Base-by-base conservation (phyloP, 495 filamentous ascomycete species). In the Hypoxylon fragiforme region DNA sequence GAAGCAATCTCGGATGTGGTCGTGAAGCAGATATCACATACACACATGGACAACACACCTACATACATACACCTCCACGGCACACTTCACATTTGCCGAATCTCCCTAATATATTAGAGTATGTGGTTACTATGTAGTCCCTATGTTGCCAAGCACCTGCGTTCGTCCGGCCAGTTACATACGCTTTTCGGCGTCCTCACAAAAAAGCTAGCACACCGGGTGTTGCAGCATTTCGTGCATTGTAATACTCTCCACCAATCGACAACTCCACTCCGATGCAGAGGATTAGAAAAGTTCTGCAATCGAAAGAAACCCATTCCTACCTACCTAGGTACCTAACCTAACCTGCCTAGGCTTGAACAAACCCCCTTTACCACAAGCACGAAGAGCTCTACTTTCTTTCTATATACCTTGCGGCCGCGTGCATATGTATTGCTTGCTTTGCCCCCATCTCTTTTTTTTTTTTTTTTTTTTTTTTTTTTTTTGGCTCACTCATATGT, bases 141-240 rank as follows among this genome's bases (percentile, higher is more conserved):
- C 36, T 55, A 61, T 55, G 46, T 47, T 35, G 20, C 42, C 47
- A 62, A 62, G 51, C 36, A 20, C 8, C 32, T 39, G 50, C 50
- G 45, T 30, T 55, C 22, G 43, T 40, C 51, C 43, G 43, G 43
- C 42, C 32, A 49, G 32, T 34, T 42, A 42, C 47, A 37, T 49
- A 46, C 51, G 50, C 46, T 16, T 41, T 46, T 61, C 46, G 46
- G 57, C 41, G 15, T 51, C 42, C 40, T 54, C 42, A 52, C n/a
- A n/a, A n/a, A n/a, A n/a, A 45, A 49, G 47, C 57, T 60, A 19
- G 52, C 26, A 62, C 46, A 52, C 52, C 50, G 46, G 53, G 31
- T 49, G 64, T n/a, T 66, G 63, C 56, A 66, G 60, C 50, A 66
- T 66, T 66, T 66, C 55, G 61, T 66, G 63, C 63, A 63, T 66